phyloP scores from a whole-genome alignment of 2,329 filamentous ascomycete genomes.

The Orbilia brochopaga region DNA sequence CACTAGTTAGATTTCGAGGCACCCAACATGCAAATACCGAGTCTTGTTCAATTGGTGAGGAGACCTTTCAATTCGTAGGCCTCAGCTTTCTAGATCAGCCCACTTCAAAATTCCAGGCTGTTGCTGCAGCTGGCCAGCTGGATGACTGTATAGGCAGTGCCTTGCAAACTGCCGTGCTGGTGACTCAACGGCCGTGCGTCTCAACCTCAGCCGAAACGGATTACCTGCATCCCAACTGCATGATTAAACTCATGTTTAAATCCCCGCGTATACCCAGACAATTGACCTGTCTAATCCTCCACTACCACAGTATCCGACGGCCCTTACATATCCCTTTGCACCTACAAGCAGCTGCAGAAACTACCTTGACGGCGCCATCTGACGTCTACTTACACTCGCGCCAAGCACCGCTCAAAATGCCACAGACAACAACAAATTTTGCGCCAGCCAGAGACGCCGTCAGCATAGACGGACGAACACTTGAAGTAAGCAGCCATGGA shows the following conservation, averaged over 20 bases:
- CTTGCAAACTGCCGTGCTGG: conserved; percentile 15
- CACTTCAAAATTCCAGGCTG: too few relatives aligned
- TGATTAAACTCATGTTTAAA: background rate
- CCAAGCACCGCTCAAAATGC: conserved; percentile 25
- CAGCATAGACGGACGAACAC: conserved; percentile 34
- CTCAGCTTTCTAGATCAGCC: too few relatives aligned
- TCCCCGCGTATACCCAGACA: background rate
- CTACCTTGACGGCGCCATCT: background rate
- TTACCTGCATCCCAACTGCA: too few relatives aligned
- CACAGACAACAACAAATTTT: conserved; percentile 50
- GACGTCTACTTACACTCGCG: background rate
- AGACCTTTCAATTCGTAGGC: too few relatives aligned
- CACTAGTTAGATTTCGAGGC: too few relatives aligned
- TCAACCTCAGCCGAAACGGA: background rate
- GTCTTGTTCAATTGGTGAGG: too few relatives aligned
- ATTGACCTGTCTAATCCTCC: background rate
- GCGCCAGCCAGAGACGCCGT: conserved; percentile 33
- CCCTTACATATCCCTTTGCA: background rate
- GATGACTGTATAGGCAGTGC: conserved; percentile 6
- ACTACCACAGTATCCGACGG: background rate
- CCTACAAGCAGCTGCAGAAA: background rate
- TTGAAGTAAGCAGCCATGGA: too few relatives aligned
- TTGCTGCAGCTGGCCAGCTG: background rate
- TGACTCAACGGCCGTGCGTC: conserved; percentile 7
- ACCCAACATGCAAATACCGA: too few relatives aligned